These are phyloP conservation scores for Pugionium cornutum DNA, from an alignment of 345 rosid genomes.

Conservation along the genomic window DNA sequence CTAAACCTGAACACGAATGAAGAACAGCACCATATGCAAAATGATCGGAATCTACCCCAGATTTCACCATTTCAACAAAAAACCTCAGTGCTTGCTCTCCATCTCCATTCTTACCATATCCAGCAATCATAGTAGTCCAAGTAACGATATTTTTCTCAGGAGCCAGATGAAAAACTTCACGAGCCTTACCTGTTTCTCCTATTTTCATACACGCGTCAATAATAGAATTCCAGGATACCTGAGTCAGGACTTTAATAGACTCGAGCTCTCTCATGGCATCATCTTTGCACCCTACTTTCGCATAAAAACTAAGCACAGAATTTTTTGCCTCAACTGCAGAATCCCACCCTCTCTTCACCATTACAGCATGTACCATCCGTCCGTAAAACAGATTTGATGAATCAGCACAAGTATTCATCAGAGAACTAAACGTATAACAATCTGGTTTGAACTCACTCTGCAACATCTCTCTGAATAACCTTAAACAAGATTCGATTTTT, in stretches of 20 bases:
- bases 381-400: conserved; percentile 47
- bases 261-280: conserved; percentile 59
- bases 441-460: conserved; percentile 52
- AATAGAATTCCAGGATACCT: conserved; percentile 71
- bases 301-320: conserved; percentile 67
- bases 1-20: conserved; percentile 71
- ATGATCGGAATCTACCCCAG: conserved; percentile 47
- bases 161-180: conserved; percentile 43
- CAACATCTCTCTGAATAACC: conserved; percentile 52
- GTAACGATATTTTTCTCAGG: conserved; percentile 66
- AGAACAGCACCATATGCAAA: conserved; percentile 65
- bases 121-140: conserved; percentile 78
- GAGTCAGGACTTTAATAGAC: conserved; percentile 46
- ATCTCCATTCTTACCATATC: conserved; percentile 57
- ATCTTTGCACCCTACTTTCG: conserved; percentile 51
- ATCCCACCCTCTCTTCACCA: conserved; percentile 73
- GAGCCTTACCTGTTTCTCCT: conserved; percentile 57
- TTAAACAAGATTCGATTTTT: conserved; percentile 52
- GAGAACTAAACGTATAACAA: conserved; percentile 74
- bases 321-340: conserved; percentile 61
- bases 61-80: conserved; percentile 55
- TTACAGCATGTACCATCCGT: conserved; percentile 52
- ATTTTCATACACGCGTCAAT: conserved; percentile 69
- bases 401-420: conserved; percentile 61
- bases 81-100: conserved; percentile 59